Percentiles rank a stretch among this genome's conserved stretches.
phyloP scores from a whole-genome alignment of 192 early-diverging fungal species.

The Coemansia sp. region DNA sequence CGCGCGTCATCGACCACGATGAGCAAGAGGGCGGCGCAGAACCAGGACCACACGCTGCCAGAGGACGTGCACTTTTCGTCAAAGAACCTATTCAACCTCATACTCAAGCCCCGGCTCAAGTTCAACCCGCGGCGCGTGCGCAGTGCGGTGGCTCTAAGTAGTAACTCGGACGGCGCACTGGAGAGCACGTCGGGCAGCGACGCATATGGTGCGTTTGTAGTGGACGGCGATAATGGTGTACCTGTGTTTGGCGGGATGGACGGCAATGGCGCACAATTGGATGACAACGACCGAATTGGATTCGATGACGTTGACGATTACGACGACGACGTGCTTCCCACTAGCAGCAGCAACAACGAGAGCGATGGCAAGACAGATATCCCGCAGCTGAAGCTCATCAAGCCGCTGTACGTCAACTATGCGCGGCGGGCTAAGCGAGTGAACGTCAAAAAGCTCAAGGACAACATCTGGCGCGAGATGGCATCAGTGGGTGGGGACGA shows the following conservation, averaged over 20 bases:
- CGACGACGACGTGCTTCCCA: constrained; percentile 29
- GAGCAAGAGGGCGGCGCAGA: constrained; percentile 60
- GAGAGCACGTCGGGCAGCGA: constrained; percentile 16
- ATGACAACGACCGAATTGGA: constrained; percentile 26
- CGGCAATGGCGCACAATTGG: constrained; percentile 16
- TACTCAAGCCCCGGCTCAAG: constrained; percentile 58
- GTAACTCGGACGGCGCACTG: constrained; percentile 5
- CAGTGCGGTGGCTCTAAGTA: background rate
- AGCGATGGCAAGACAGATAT: constrained; percentile 41
- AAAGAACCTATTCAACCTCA: constrained; percentile 63
- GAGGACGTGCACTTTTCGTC: constrained; percentile 81
- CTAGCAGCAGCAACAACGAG: constrained; percentile 10
- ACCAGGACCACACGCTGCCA: constrained; percentile 71
- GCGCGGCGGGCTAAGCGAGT: constrained; percentile 90
- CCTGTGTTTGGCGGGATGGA: constrained; percentile 31
- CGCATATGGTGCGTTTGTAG: constrained; percentile 45
- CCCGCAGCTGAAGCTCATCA: constrained; percentile 66
- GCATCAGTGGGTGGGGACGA: constrained; percentile 25
- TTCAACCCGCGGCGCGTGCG: constrained; percentile 48
- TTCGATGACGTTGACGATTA: constrained; percentile 50
- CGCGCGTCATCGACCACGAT: constrained; percentile 56
- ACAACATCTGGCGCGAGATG: constrained; percentile 91
- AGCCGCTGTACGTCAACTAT: constrained; percentile 75
- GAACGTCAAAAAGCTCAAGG: constrained; percentile 94
- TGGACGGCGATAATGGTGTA: constrained; percentile 41